phyloP scores from a whole-genome alignment of 345 rosid genomes.

The Linum usitatissimum region DNA sequence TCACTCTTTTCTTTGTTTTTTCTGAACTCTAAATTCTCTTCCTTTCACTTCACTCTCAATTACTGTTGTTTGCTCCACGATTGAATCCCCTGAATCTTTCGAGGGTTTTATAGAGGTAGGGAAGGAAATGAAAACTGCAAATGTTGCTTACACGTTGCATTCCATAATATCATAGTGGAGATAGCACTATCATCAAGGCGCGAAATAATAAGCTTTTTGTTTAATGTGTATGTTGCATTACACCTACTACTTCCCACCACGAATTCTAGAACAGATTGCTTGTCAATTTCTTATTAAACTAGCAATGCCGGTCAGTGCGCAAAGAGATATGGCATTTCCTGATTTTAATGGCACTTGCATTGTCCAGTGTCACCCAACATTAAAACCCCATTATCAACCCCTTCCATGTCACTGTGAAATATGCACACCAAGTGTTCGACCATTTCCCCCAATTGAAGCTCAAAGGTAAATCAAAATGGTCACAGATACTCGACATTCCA shows the following conservation, averaged over 20 bases:
- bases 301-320: slow-evolving; percentile 20
- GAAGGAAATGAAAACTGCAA: slow-evolving; percentile 13
- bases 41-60: not conserved
- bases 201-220: slow-evolving; percentile 8
- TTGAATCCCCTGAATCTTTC: slow-evolving; percentile 11
- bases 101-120: slow-evolving; percentile 34
- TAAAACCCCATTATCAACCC: not conserved
- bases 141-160: slow-evolving; percentile 18
- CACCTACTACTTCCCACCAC: slow-evolving; percentile 30
- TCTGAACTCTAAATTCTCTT: not conserved
- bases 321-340: no score
- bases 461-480: not conserved
- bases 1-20: not conserved
- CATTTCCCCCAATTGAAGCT: not conserved
- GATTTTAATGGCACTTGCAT: not conserved
- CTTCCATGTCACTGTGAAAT: not conserved
- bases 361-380: not conserved
- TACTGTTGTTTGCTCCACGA: slow-evolving; percentile 13
- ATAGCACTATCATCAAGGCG: slow-evolving; percentile 37
- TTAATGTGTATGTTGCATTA: slow-evolving; percentile 22
- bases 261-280: slow-evolving; percentile 8
- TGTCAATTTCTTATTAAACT: slow-evolving; percentile 12
- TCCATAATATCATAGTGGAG: slow-evolving; percentile 40
- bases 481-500: no score
- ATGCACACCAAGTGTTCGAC: no score